Base-by-base conservation (phyloP, 1,139 yeast species). In the Pneumocystis sp. region DNA sequence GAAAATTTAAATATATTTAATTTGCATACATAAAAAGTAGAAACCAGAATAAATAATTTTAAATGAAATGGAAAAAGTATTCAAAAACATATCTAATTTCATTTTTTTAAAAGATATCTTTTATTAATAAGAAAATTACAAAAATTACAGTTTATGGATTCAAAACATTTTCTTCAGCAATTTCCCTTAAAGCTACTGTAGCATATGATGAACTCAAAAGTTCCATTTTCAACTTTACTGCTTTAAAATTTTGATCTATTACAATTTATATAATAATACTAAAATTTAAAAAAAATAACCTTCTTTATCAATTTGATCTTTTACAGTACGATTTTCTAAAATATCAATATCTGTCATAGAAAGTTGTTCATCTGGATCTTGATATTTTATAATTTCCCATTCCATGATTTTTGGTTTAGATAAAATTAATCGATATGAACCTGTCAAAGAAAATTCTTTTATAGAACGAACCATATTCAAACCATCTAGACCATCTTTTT, bases 131-230 rank as follows among this genome's bases (percentile, higher is more conserved):
- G 7, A 31, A 31, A 31, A 5, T 3, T 31, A n/a, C n/a, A 8
- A 45, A 21, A 45, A 45, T 6, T 45, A 82, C 6, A 80, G 77
- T 68, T 57, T 74, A 74, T 10, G 73, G 67, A 35, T 50, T 50
- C 17, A 50, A 50, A 82, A 72, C 7, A 78, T 79, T 59, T 73
- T 71, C 63, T 73, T 72, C 67, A 89, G 79, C 72, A 81, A 65
- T 70, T 61, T 68, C 70, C 63, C 71, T 82, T 65, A 95, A 78
- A 0, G 97, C 96, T 98, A 95, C 95, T 0, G 99, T 95, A 1
- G 99, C 99, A 75, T 95, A 95, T 5, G 95, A 86, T 62, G 97
- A 87, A 7, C 88, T 85, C 1, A 90, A 95, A 67, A 95, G 79
- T 73, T 85, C 87, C 81, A 95, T 80, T 70, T 82, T 85, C 68